Conservation (phyloP, 345 rosid genomes). For the Aquilaria yunnanensis region DNA sequence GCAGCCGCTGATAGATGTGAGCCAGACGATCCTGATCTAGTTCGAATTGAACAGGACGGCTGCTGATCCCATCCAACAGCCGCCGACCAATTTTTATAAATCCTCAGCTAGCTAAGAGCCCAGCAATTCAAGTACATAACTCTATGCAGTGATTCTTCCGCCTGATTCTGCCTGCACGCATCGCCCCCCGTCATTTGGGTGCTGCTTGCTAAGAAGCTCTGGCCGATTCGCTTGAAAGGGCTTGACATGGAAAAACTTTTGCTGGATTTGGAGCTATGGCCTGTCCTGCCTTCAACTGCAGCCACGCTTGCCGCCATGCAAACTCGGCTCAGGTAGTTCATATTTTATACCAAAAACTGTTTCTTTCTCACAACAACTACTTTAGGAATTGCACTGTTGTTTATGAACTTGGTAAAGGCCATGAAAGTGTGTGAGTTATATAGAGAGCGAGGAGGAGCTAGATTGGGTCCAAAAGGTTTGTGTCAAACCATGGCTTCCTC, state of each 20-base stretch:
- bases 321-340: conserved; percentile 19
- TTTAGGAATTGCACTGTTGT: no score
- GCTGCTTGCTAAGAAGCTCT: neutral
- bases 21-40: no score
- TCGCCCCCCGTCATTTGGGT: neutral
- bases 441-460: no score
- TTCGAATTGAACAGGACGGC: no score
- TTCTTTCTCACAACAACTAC: no score
- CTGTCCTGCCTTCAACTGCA: conserved; percentile 13
- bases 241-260: neutral
- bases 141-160: conserved; percentile 29
- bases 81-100: no score
- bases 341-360: neutral
- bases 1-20: no score
- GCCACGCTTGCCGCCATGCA: conserved; percentile 20
- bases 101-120: conserved; percentile 19
- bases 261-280: conserved; percentile 14
- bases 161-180: conserved; percentile 10
- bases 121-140: conserved; percentile 42
- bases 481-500: no score
- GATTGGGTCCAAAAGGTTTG: no score
- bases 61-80: no score
- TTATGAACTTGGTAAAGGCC: no score
- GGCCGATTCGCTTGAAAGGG: neutral
- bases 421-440: no score